Base-by-base conservation (phyloP, 1,284 basidiomycete genomes). In the Exobasidium rhododendri region DNA sequence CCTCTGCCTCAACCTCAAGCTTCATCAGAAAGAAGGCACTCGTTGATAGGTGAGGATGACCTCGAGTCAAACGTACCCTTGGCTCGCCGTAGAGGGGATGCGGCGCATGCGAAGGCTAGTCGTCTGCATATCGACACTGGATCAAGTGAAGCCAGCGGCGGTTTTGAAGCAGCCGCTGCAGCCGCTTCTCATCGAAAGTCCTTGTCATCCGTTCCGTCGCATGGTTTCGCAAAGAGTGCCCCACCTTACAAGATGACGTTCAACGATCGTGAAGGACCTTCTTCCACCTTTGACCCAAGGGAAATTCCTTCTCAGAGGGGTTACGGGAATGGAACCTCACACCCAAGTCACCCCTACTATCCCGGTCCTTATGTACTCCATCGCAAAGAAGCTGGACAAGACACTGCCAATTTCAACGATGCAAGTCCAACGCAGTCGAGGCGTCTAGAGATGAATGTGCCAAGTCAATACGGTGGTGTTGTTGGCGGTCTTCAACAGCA, bases 231-330 rank as follows among this genome's bases (percentile, higher is more conserved):
- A n/a, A 66, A 65, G 49, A 74, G 72, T 50, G 77, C 77, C 1
- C 77, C 77, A 3, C 71, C 77, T 17, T 68, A 75, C 26, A 75
- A 78, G 66, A 66, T 66, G 20, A 64, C 65, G 0, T 78, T 77
- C 31, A 40, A 28, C 13, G 65, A 66, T 17, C 46, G 58, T 10
- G 70, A 69, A 53, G 63, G 58, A 45, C 65, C 4, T 20, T 4
- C 14, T 22, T 43, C 43, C 7, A 26, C 22, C 10, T 58, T 59
- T 50, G 56, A 58, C 47, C 1, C 30, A 28, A 10, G 22, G 17
- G 31, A 63, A 26, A 56, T 56, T 24, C 58, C 65, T 28, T 40
- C 64, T 26, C 13, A 59, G 32, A 4, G 66, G 60, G 60, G 67
- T 52, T 59, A 65, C 51, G 58, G 65, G 11, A 28, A 28, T 24